Evolutionary conservation across 2,329 filamentous ascomycete genomes (phyloP), one percentile per base, ranked within the genome.

Genomic region (Cercospora citrullina): DNA sequence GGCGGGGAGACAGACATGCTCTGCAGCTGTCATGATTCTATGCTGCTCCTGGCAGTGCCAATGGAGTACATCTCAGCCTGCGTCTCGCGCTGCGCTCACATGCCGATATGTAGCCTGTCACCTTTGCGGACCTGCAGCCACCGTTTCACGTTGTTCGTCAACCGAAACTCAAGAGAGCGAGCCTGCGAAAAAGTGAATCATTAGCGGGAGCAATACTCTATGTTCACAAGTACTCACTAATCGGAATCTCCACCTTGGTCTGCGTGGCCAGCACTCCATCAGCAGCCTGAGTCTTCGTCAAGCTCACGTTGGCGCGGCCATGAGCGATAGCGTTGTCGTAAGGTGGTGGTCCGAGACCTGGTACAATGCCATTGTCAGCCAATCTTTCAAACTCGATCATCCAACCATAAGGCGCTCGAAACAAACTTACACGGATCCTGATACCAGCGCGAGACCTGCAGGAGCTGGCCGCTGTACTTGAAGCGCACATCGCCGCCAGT

Each of bases 281-380:
- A 12, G 53, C 8, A 23, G 65, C 64, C 53, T 65, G 67, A 16
- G 65, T 70, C 36, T 62, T 65, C n/a, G 60, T 68, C 59, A 72
- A 42, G 14, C 39, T 72, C 10, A 68, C 14, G 5, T 55, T 60
- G n/a, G 65, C 59, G 16, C 69, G 59, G 10, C 74, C 74, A 30
- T 69, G 71, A 2, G 71, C 74, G 36, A 66, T 69, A 7, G 67
- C 73, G 39, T 63, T 60, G 60, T 76, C 67, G 67, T 74, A 76
- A 7, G 72, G 72, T 14, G 60, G 53, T 9, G 58, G 36, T 18
- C 72, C 73, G 4, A 64, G 53, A 14, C 62, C 62, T 64, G 18
- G 12, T 2, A 14, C 30, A 45, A 62, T 12, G 53, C 21, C 30
- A 30, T 57, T 31, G 26, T 64, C 23, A 64, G 62, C 53, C 2